Percentiles rank a stretch among this genome's conserved stretches.
Evolutionary conservation across 2,329 filamentous ascomycete genomes (phyloP).

Genomic region (Rachicladosporium sp.): DNA sequence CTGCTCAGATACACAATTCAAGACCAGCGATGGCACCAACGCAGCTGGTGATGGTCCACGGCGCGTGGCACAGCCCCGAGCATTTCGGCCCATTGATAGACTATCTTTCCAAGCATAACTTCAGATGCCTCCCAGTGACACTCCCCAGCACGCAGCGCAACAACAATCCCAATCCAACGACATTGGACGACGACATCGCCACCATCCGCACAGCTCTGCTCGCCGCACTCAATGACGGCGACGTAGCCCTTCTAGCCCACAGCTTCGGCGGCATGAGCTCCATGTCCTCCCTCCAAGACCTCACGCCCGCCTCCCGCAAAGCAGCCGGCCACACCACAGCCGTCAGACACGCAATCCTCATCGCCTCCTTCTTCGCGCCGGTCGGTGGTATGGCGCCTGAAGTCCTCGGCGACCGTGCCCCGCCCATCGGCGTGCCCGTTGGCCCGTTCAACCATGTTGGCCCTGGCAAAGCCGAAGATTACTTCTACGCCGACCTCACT

Average conservation of each 20-base stretch:
- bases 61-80: slow-evolving; percentile 14
- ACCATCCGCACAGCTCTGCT: slow-evolving; percentile 4
- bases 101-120: slow-evolving; percentile 9
- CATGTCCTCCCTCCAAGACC: too few relatives aligned
- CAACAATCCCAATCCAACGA: neutral
- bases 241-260: slow-evolving; percentile 12
- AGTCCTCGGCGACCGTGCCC: too few relatives aligned
- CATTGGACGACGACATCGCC: slow-evolving; percentile 4
- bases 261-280: slow-evolving; percentile 8
- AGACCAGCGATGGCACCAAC: too few relatives aligned
- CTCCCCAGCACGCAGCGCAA: slow-evolving; percentile 11
- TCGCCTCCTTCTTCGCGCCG: too few relatives aligned
- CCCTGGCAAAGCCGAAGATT: slow-evolving; percentile 6
- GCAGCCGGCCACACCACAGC: neutral
- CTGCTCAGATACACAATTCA: too few relatives aligned
- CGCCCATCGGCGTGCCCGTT: too few relatives aligned
- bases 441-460: too few relatives aligned
- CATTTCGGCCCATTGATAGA: slow-evolving; percentile 8
- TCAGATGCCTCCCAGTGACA: slow-evolving; percentile 6
- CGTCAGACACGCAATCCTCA: too few relatives aligned
- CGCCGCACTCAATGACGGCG: neutral
- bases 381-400: too few relatives aligned
- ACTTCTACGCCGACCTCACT: slow-evolving; percentile 28
- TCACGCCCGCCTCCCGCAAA: slow-evolving; percentile 1
- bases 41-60: slow-evolving; percentile 14